Conservation (phyloP, 2,329 filamentous ascomycete genomes). For the Monosporascus ibericus region DNA sequence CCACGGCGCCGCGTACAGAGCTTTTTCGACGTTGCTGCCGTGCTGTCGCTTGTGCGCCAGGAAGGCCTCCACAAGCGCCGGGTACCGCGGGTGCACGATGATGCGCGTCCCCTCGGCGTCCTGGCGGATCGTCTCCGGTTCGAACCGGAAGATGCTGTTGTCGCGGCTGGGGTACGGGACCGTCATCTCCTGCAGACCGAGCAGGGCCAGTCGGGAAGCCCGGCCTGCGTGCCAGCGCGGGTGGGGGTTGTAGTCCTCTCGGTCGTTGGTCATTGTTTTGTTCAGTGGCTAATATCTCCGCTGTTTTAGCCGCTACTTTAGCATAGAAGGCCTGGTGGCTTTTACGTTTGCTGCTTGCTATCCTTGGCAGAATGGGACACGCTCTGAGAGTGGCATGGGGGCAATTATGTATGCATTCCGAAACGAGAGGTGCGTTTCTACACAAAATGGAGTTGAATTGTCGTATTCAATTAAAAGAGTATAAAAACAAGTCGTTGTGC, state of each 20-base stretch:
- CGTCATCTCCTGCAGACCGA: slow-evolving; percentile 10
- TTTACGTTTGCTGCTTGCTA: too few relatives aligned
- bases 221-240: neutral
- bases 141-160: slow-evolving; percentile 20
- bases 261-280: too few relatives aligned
- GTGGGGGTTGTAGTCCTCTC: neutral
- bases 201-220: neutral
- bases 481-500: too few relatives aligned
- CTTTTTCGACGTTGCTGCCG: slow-evolving; percentile 16
- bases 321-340: too few relatives aligned
- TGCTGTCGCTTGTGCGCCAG: slow-evolving; percentile 20
- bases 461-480: too few relatives aligned
- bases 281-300: too few relatives aligned
- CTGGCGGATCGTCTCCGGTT: slow-evolving; percentile 6
- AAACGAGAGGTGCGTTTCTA: too few relatives aligned
- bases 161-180: slow-evolving; percentile 10
- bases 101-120: slow-evolving; percentile 21
- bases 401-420: too few relatives aligned
- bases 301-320: too few relatives aligned
- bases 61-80: slow-evolving; percentile 19
- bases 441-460: too few relatives aligned
- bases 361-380: too few relatives aligned
- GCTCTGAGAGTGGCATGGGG: too few relatives aligned
- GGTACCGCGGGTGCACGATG: slow-evolving; percentile 19
- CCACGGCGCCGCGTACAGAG: slow-evolving; percentile 15